Percentiles rank a stretch among this genome's conserved stretches.
Conservation (phyloP, 1,284 basidiomycete genomes). For the Agroathelia rolfsii region DNA sequence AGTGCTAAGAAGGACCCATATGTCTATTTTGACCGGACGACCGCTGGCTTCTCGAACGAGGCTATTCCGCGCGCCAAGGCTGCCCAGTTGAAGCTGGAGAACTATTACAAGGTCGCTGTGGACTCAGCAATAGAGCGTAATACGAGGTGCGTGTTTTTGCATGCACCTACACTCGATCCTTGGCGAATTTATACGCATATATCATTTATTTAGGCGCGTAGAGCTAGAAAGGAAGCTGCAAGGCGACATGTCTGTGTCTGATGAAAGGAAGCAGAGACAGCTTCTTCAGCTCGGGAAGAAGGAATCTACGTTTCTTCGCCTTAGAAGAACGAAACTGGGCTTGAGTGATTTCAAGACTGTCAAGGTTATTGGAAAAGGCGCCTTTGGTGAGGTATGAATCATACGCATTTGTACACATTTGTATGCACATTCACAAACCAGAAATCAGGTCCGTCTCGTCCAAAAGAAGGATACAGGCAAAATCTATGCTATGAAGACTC, state of each 20-base stretch:
- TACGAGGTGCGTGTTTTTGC: constrained; percentile 45
- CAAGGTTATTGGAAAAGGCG: constrained; percentile 92
- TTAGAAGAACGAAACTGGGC: constrained; percentile 79
- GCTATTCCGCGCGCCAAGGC: constrained; percentile 75
- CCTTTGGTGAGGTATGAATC: constrained; percentile 74
- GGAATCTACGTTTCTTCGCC: constrained; percentile 74
- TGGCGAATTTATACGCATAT: background rate
- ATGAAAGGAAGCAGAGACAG: constrained; percentile 75
- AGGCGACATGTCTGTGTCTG: constrained; percentile 50
- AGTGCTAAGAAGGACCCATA: too few relatives aligned
- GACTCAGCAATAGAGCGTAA: constrained; percentile 88
- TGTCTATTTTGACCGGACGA: constrained; percentile 79
- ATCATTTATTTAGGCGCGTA: constrained; percentile 52
- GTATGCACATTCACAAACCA: constrained; percentile 52
- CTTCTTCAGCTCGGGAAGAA: constrained; percentile 73
- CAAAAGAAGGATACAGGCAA: constrained; percentile 97
- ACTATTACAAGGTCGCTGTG: constrained; percentile 87
- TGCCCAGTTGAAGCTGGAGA: constrained; percentile 85
- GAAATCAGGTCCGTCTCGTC: constrained; percentile 92
- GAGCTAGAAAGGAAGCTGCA: constrained; percentile 76
- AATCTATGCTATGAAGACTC: constrained; percentile 98
- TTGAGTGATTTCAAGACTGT: constrained; percentile 85
- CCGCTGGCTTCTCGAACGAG: constrained; percentile 61
- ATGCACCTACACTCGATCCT: constrained; percentile 1
- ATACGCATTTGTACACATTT: constrained; percentile 24